Base-by-base conservation (phyloP, 2,329 filamentous ascomycete genomes). In the Stagonosporopsis tanaceti region DNA sequence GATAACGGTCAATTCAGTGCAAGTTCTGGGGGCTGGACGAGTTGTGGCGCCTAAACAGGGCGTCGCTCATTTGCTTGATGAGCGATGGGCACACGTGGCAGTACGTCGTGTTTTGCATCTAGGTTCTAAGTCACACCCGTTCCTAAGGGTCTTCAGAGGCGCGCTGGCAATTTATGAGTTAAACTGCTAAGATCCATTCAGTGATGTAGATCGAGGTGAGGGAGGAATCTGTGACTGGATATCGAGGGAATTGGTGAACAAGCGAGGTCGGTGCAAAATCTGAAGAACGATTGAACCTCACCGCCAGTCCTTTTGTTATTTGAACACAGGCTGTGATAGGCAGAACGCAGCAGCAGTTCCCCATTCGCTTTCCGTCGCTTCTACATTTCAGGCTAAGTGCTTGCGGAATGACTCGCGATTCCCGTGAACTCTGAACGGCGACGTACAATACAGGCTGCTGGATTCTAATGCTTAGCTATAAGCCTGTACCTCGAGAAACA, bases 101-200 rank as follows among this genome's bases (percentile, higher is more conserved):
- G 30, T 54, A 54, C 51, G 51, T 54, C 44, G 44, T 48, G 6
- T 44, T 30, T 15, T 44, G 38, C 15, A 11, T 30, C 24, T n/a
- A 37, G 15, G 37, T 6, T 47, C 35, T 48, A 35, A 30, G 24
- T 22, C 38, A 34, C 28, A 25, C 42, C 45, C 30, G 38, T 42
- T 42, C 22, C 27, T 54, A 30, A 30, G 20, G 24, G 22, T 54
- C 38, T 28, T 15, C 45, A 54, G 35, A 47, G 37, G 51, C 11
- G 44, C 44, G n/a, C 42, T 28, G 28, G 30, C 2, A 12, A 54
- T 14, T 42, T n/a, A 30, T 37, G 30, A 37, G 22, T 14, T 14
- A 17, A 1, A 15, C 12, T n/a, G 27, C 50, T 20, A 17, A 28
- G 14, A 15, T 34, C 32, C n/a, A n/a, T 34, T 15, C 4, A n/a